phyloP scores from a whole-genome alignment of 306 rosid genomes.

The Vigna hirtella region DNA sequence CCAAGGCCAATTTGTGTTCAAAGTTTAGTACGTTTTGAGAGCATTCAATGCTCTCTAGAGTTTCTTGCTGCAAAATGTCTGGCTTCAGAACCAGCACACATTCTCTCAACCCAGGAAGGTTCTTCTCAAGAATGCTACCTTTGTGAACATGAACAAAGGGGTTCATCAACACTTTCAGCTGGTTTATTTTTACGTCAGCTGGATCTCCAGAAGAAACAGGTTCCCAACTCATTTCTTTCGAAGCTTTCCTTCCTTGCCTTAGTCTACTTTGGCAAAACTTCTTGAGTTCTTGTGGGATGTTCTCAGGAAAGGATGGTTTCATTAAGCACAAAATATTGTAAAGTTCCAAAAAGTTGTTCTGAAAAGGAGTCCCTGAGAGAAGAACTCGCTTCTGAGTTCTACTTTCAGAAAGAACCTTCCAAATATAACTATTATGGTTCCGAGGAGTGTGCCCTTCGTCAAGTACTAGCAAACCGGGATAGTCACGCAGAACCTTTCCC shows the following conservation, averaged over 20 bases:
- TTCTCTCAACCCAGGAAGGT: slow-evolving; percentile 51
- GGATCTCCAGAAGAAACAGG: not conserved
- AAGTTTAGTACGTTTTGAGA: not conserved
- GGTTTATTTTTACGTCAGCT: slow-evolving; percentile 25
- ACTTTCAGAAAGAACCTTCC: slow-evolving; percentile 41
- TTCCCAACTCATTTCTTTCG: not conserved
- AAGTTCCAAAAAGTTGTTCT: slow-evolving; percentile 50
- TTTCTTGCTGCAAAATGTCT: slow-evolving; percentile 34
- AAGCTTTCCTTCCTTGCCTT: not conserved
- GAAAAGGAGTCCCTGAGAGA: slow-evolving; percentile 59
- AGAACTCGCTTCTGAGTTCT: slow-evolving; percentile 41
- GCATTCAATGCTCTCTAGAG: slow-evolving; percentile 38
- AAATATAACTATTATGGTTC: slow-evolving; percentile 40
- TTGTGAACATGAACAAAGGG: slow-evolving; percentile 54
- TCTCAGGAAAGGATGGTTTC: slow-evolving; percentile 45
- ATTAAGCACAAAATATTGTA: slow-evolving; percentile 45
- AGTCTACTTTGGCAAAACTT: slow-evolving; percentile 46
- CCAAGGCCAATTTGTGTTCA: slow-evolving; percentile 43
- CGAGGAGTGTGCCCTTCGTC: slow-evolving; percentile 59
- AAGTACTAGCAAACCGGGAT: slow-evolving; percentile 51
- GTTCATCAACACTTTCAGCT: slow-evolving; percentile 46
- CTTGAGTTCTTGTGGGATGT: slow-evolving; percentile 32
- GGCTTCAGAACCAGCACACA: slow-evolving; percentile 51
- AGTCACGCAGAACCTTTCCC: slow-evolving; percentile 40
- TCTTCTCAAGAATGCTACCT: slow-evolving; percentile 49